phyloP scores from a whole-genome alignment of 2,329 filamentous ascomycete species.

The Microcera coccophila region DNA sequence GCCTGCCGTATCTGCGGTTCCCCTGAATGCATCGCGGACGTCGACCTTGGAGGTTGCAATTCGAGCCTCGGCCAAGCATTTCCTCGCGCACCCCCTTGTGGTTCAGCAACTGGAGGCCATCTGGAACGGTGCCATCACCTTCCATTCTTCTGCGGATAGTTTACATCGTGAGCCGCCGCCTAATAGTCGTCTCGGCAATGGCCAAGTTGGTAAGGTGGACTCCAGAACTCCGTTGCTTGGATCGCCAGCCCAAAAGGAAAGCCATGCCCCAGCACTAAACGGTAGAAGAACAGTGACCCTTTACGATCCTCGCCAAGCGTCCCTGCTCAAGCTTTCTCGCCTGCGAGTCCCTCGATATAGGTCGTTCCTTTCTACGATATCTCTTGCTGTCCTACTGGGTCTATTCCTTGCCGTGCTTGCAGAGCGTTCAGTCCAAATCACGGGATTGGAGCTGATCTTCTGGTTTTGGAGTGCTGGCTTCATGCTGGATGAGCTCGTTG shows the following conservation, averaged over 20 bases:
- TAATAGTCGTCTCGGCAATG: constrained; percentile 23
- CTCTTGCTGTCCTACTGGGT: constrained; percentile 77
- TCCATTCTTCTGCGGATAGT: constrained; percentile 83
- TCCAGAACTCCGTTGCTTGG: constrained; percentile 51
- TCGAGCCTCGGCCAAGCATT: constrained; percentile 85
- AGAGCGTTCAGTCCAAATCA: constrained; percentile 74
- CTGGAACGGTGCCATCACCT: constrained; percentile 93
- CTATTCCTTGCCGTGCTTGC: constrained; percentile 80
- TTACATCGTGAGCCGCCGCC: constrained; percentile 60
- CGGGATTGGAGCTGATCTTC: constrained; percentile 79
- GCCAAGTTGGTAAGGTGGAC: constrained; percentile 35
- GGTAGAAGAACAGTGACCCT: constrained; percentile 73
- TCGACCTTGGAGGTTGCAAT: constrained; percentile 93
- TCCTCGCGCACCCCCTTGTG: constrained; percentile 85
- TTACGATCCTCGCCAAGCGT: constrained; percentile 87
- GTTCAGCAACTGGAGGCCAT: constrained; percentile 95
- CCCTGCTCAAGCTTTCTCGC: constrained; percentile 84
- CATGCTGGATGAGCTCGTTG: constrained; percentile 93
- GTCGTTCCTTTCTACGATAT: constrained; percentile 83
- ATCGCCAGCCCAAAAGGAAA: constrained; percentile 29
- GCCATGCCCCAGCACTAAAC: constrained; percentile 35
- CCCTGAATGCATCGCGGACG: constrained; percentile 65
- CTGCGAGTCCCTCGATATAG: constrained; percentile 88
- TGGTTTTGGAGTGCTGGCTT: constrained; percentile 98
- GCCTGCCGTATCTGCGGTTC: constrained; percentile 41